Evolutionary conservation across 306 rosid species (phyloP), one percentile per base, ranked within the genome.

Genomic region (Herpetospermum pedunculosum): DNA sequence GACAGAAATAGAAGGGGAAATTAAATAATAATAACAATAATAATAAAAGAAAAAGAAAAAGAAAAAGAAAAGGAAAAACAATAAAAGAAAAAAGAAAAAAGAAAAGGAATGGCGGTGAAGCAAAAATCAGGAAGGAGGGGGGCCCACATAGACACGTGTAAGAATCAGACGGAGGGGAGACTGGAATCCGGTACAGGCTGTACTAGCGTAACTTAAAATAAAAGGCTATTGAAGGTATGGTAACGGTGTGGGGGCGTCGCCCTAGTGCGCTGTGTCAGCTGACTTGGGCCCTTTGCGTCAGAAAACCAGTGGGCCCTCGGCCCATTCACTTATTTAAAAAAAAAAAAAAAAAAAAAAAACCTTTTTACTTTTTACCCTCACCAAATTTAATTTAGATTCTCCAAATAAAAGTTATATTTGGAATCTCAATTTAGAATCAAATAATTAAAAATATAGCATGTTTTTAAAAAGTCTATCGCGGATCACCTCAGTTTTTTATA

Each of bases 151-250:
- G 18, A 43, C 78, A 75, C 85, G 80, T 76, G 80, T 54, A 50
- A 19, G 11, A 5, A 23, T 62, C 77, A 28, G 26, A 76, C 6
- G 75, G 72, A 41, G 43, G 43, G 16, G 3, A 9, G n/a, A 18
- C 63, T 25, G 76, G 85, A 69, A 25, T 71, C 79, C 28, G 41
- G 12, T 55, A 76, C 80, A 78, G 80, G 69, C 64, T 46, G 72
- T 53, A 54, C 76, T 75, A 40, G n/a, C 72, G 29, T 41, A 41
- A 67, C 52, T 67, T 67, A 19, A 9, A 18, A 53, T 11, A 11
- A 25, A 57, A 5, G 64, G 30, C 30, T 37, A 19, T 63, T 49
- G 44, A 14, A 54, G 34, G 49, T 18, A 35, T 60, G 60, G 71
- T 34, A 77, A 73, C 12, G 78, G 25, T 30, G 72, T 41, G 52